These are phyloP conservation scores for Alternaria burnsii DNA, from an alignment of 2,329 filamentous ascomycete species.

Conservation along the genomic window DNA sequence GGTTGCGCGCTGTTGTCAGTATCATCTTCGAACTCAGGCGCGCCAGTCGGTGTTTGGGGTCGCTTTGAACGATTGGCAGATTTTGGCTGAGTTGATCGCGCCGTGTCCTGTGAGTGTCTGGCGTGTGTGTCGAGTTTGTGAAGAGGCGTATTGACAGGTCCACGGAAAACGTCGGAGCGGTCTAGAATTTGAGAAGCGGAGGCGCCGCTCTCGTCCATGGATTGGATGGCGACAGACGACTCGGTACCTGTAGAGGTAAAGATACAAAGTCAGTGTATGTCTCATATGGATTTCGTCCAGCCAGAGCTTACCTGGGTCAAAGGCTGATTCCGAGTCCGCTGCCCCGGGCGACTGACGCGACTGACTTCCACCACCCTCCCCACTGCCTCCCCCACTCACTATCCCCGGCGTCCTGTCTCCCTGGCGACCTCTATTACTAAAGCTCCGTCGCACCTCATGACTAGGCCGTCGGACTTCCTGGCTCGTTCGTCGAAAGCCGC, in stretches of 20 bases:
- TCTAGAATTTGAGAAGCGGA: constrained; percentile 91
- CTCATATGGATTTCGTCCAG: too few species aligned
- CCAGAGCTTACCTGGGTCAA: constrained; percentile 64
- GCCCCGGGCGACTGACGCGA: constrained; percentile 56
- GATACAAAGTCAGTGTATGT: too few species aligned
- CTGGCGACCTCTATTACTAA: constrained; percentile 64
- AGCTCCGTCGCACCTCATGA: constrained; percentile 63
- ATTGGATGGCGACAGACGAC: constrained; percentile 71
- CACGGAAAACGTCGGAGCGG: constrained; percentile 87
- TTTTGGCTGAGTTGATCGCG: constrained; percentile 38
- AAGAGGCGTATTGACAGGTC: constrained; percentile 63
- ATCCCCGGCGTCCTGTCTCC: constrained; percentile 57
- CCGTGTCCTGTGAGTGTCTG: constrained; percentile 50
- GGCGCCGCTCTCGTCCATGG: constrained; percentile 72
- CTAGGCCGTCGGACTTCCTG: constrained; percentile 44
- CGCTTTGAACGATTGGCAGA: constrained; percentile 23
- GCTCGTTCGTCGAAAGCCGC: constrained; percentile 61
- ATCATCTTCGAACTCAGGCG: constrained; percentile 38
- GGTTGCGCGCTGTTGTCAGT: constrained; percentile 34
- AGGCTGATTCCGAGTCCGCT: constrained; percentile 74
- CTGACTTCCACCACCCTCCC: too few species aligned
- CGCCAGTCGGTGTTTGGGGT: constrained; percentile 17
- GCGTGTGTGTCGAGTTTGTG: constrained; percentile 34
- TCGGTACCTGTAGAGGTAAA: constrained; percentile 60
- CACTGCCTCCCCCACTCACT: too few species aligned